Evolutionary conservation across 176 grass and related monocot genomes (phyloP), one percentile per base, ranked within the genome.

Genomic region (Tillandsia leiboldiana): DNA sequence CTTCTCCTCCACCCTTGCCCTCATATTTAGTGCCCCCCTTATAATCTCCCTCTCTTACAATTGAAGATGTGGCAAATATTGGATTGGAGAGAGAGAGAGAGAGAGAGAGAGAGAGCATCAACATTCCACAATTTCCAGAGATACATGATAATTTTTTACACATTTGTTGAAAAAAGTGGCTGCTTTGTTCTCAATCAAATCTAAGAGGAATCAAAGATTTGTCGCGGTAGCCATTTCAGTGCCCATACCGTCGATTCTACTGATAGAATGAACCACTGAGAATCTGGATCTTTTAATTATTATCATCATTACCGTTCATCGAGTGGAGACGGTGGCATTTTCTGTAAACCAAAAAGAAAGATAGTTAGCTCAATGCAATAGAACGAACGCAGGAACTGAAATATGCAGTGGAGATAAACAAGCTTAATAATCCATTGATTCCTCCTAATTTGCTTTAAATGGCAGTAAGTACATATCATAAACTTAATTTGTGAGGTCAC

Each of bases 1-100:
- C 78, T 86, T 96, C 74, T 87, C 89, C 88, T 87, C 89, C 88
- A 96, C 89, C 77, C 86, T 92, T 65, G 63, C 47, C 61, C 78
- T 85, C 70, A 90, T 81, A 71, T 90, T 85, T 28, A 79, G 65
- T 75, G 88, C 93, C 71, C 73, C 74, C 50, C 73, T 87, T 52
- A 91, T 73, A 67, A 83, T 78, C 68, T 88, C 86, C 73, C 87
- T 96, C 87, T 96, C 52, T 83, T 87, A 79, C 93, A 96, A 24
- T 85, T 8, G 33, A 42, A 42, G 33, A 42, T 42, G 33, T 1
- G 33, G 33, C 33, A 42, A 42, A 42, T 42, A 4, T 42, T 42
- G 33, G 33, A 42, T 42, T 42, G 33, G 33, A 42, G 33, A 42
- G 33, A 42, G 33, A 42, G 0, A 42, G 33, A 42, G 33, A 7